Evolutionary conservation across 1,284 basidiomycete species (phyloP).

Genomic region (Calocybe gambosa): DNA sequence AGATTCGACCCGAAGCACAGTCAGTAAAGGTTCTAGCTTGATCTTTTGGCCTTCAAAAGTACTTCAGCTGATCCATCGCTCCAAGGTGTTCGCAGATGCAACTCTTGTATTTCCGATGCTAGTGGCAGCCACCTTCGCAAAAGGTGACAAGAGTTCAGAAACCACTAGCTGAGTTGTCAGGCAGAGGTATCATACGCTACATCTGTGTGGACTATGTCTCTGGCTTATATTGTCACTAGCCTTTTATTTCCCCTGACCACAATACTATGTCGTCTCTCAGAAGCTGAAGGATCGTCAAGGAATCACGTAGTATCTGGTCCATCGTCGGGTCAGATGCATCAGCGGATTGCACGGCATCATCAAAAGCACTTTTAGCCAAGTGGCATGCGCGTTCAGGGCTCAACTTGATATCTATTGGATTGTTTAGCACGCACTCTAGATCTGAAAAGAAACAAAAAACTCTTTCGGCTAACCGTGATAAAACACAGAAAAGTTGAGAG

Average conservation of each 20-base stretch:
- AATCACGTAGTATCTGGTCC: slow-evolving; percentile 49
- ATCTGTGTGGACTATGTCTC: neutral
- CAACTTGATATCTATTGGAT: slow-evolving; percentile 65
- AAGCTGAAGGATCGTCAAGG: slow-evolving; percentile 60
- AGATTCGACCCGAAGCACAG: slow-evolving; percentile 88
- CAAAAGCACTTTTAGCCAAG: slow-evolving; percentile 73
- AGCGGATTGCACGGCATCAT: slow-evolving; percentile 54
- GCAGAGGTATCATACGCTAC: neutral
- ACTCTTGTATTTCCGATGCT: slow-evolving; percentile 88
- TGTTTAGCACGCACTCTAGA: neutral
- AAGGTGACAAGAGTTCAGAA: slow-evolving; percentile 19
- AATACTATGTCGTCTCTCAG: slow-evolving; percentile 59
- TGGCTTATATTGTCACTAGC: slow-evolving; percentile 18
- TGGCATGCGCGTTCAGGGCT: slow-evolving; percentile 91
- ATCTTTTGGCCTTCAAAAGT: neutral
- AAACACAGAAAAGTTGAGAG: slow-evolving; percentile 95
- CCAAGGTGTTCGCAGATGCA: slow-evolving; percentile 67
- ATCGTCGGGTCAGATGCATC: slow-evolving; percentile 27
- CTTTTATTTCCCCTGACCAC: slow-evolving; percentile 55
- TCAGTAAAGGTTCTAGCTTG: slow-evolving; percentile 74
- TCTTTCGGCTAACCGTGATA: slow-evolving; percentile 59
- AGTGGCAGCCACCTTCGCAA: slow-evolving; percentile 82
- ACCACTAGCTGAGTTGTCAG: neutral
- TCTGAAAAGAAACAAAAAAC: neutral
- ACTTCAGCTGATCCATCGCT: slow-evolving; percentile 2